Conservation (phyloP, 2,329 filamentous ascomycete species). For the Pseudogymnoascus sp. region DNA sequence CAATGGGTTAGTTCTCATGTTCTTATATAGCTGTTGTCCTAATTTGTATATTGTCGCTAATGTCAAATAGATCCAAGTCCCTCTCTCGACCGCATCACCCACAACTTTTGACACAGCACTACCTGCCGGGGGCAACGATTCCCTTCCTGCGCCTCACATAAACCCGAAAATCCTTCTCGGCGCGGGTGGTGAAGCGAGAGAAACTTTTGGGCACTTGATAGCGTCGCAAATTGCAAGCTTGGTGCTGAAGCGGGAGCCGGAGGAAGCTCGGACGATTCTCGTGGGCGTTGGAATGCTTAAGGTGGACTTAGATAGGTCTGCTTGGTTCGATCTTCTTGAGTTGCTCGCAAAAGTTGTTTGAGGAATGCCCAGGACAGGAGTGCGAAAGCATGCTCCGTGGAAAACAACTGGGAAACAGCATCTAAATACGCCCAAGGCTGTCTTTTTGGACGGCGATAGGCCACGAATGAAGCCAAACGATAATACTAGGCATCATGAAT, state of each 20-base stretch:
- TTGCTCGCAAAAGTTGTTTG: conserved; percentile 46
- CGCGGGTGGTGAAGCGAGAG: conserved; percentile 67
- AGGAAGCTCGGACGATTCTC: conserved; percentile 52
- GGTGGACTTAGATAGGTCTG: conserved; percentile 37
- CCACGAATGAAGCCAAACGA: not conserved
- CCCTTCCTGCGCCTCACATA: conserved; percentile 69
- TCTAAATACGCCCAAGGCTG: not conserved
- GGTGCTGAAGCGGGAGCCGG: conserved; percentile 61
- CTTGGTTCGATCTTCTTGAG: conserved; percentile 58
- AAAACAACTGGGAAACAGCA: not conserved
- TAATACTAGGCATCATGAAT: not conserved
- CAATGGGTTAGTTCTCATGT: conserved; percentile 68
- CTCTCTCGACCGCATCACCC: conserved; percentile 60
- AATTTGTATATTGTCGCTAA: conserved; percentile 20
- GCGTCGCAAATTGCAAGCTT: conserved; percentile 82
- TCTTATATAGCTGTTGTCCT: conserved; percentile 9
- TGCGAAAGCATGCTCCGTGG: not conserved
- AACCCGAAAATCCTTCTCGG: conserved; percentile 84
- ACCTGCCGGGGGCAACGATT: conserved; percentile 25
- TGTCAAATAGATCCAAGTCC: conserved; percentile 60
- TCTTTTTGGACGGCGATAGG: not conserved
- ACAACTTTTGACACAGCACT: conserved; percentile 48
- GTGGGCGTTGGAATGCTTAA: conserved; percentile 51
- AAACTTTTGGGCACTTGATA: conserved; percentile 79
- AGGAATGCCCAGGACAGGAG: not conserved